Base-by-base conservation (phyloP, 768 basidiomycete species). In the Epithele typhae region DNA sequence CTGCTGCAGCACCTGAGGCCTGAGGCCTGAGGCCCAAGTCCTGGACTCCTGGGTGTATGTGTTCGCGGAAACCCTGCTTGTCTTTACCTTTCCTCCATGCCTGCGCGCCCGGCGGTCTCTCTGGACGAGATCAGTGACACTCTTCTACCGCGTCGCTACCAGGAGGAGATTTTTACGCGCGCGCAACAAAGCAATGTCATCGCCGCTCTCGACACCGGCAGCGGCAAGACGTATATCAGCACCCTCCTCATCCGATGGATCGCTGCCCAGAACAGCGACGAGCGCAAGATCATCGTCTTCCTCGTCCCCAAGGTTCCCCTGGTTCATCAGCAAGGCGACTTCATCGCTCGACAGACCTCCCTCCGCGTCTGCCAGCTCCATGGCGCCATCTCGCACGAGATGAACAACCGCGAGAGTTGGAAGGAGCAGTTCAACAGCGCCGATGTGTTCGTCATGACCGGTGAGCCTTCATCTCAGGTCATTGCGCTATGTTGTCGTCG, bases 401-500 rank as follows among this genome's bases (percentile, higher is more conserved):
- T 87, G 48, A 77, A 82, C 35, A 80, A 92, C 57, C 69, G 81
- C 43, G 55, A 57, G 11, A 74, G 73, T 40, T 93, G 90, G 91
- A 72, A 66, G 55, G 69, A 68, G 30, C 75, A 81, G 45, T 79
- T 93, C 41, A 68, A 75, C 46, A 63, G 68, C 5, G 67, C 79
- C 34, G 88, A 92, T 61, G 83, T 92, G 7, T 74, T 91, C 46
- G 88, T 95, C 2, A 87, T 92, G 81, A 93, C 92, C 10, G 81
- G 87, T 89, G 63, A 46, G 68, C 55, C 27, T 6, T 42, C 8
- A 25, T 30, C n/a, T n/a, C 22, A n/a, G n/a, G n/a, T 32, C 17
- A 15, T 5, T 15, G 10, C 18, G 25, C 40, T 12, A 9, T 11
- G 21, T n/a, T n/a, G n/a, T n/a, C n/a, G n/a, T n/a, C n/a, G 32